These are phyloP conservation scores for Pleurotus giganteus DNA, from an alignment of 768 basidiomycete genomes.

Conservation along the genomic window DNA sequence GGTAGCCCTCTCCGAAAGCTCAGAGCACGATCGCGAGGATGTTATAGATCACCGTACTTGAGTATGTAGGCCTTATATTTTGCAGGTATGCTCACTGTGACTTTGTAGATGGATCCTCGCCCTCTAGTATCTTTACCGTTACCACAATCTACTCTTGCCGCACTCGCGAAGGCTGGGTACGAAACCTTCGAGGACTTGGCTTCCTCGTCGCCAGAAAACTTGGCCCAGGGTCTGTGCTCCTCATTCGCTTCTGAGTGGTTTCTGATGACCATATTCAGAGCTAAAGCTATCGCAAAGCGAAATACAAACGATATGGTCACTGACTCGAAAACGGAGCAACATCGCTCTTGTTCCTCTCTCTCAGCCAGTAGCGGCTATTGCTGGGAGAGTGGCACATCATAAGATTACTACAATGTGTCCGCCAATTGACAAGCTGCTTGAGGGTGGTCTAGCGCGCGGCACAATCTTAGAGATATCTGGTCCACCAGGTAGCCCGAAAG, in stretches of 20 bases:
- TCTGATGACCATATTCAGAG: slow-evolving; percentile 32
- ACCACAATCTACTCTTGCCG: slow-evolving; percentile 41
- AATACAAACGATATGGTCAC: slow-evolving; percentile 44
- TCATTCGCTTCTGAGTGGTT: not conserved
- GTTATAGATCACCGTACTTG: too few species aligned
- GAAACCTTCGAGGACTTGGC: slow-evolving; percentile 54
- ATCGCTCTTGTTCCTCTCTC: slow-evolving; percentile 35
- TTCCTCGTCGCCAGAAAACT: slow-evolving; percentile 37
- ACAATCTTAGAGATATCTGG: slow-evolving; percentile 73
- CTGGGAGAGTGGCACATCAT: slow-evolving; percentile 16
- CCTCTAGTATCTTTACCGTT: slow-evolving; percentile 47
- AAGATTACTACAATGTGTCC: slow-evolving; percentile 42
- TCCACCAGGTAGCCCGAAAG: slow-evolving; percentile 71
- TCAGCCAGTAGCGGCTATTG: slow-evolving; percentile 53
- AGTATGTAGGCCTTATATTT: too few species aligned
- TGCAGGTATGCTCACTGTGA: not conserved
- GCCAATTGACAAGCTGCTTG: slow-evolving; percentile 57
- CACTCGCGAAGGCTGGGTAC: slow-evolving; percentile 54
- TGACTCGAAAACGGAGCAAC: slow-evolving; percentile 30
- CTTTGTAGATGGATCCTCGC: slow-evolving; percentile 23
- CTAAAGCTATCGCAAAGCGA: slow-evolving; percentile 44
- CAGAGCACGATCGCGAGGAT: not conserved
- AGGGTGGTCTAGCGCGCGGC: slow-evolving; percentile 60
- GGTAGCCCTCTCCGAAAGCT: not conserved
- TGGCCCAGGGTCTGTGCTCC: slow-evolving; percentile 45